Evolutionary conservation across 345 rosid species (phyloP), one percentile per base, ranked within the genome.

Genomic region (Hibiscus tridactylites): DNA sequence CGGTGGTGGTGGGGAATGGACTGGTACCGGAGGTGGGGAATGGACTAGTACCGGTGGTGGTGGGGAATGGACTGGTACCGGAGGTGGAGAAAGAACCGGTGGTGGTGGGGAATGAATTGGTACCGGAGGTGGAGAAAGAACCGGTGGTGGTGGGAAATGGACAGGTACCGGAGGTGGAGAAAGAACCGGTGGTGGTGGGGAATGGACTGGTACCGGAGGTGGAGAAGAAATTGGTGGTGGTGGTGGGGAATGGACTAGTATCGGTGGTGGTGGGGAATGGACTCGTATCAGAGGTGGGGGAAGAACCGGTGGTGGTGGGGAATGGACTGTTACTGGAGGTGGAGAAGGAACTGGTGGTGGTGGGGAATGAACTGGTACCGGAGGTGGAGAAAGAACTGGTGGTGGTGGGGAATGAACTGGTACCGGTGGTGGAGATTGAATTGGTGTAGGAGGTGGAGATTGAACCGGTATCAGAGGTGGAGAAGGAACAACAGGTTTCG

Each of bases 261-360:
- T 5, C 35, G 5, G 59, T 19, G 26, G 26, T 1, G 59, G 28
- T 6, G 59, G 59, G 6, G 28, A 54, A 0, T 54, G 28, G 0
- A 9, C 59, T 0, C 10, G 59, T 3, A 31, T 4, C 0, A 12
- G 59, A 3, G 59, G 59, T 8, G 28, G 59, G 0, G 59, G 19
- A 9, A 6, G 9, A 0, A 54, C 4, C 0, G 10, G 59, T 17
- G 59, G 12, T 1, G 82, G 74, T 12, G 75, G 74, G 0, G 83
- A 75, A 0, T 66, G 65, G 0, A 66, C 78, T 1, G 74, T 75
- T 1, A 29, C 31, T 0, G 74, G 79, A 0, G 80, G 81, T 0
- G 85, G 83, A 0, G 85, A 71, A 0, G 65, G 35, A 2, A 29
- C 57, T 3, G 85, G 79, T 6, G 81, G 71, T 2, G 75, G 70